Evolutionary conservation across 768 basidiomycete species (phyloP).

Genomic region (Suillus paluster): DNA sequence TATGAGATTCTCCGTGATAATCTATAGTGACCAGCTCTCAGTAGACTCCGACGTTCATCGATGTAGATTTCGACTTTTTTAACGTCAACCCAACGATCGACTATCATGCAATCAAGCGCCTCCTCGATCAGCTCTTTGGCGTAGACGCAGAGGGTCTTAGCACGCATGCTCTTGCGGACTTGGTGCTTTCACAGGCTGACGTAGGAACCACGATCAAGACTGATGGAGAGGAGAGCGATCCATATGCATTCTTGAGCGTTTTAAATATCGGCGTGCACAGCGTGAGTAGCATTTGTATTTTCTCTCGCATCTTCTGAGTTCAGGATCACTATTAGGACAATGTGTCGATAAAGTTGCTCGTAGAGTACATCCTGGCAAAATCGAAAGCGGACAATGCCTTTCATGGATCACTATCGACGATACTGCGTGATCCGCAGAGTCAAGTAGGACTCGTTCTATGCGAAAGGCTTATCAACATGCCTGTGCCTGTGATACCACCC

Average conservation of each 20-base stretch:
- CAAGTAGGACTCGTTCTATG: constrained; percentile 86
- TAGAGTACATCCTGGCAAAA: constrained; percentile 71
- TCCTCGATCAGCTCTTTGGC: constrained; percentile 67
- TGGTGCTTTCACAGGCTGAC: constrained; percentile 72
- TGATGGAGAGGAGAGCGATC: constrained; percentile 65
- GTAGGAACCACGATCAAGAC: constrained; percentile 93
- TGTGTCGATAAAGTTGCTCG: constrained; percentile 69
- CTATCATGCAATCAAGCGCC: constrained; percentile 83
- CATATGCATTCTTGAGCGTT: constrained; percentile 85
- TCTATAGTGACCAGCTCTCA: constrained; percentile 7
- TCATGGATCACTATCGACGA: constrained; percentile 53
- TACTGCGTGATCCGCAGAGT: constrained; percentile 29
- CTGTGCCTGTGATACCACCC: constrained; percentile 88
- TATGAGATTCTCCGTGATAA: constrained; percentile 23
- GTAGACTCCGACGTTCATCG: constrained; percentile 24
- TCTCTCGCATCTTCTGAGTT: neutral
- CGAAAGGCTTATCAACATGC: constrained; percentile 94
- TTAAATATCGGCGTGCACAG: constrained; percentile 76
- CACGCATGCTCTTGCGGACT: constrained; percentile 75
- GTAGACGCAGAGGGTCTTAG: constrained; percentile 77
- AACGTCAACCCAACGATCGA: constrained; percentile 82
- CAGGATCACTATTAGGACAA: constrained; percentile 59
- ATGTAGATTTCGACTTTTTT: constrained; percentile 83
- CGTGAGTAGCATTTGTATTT: constrained; percentile 39
- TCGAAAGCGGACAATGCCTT: constrained; percentile 52